Conservation (phyloP, 2,329 filamentous ascomycete species). For the Fusarium sp. region DNA sequence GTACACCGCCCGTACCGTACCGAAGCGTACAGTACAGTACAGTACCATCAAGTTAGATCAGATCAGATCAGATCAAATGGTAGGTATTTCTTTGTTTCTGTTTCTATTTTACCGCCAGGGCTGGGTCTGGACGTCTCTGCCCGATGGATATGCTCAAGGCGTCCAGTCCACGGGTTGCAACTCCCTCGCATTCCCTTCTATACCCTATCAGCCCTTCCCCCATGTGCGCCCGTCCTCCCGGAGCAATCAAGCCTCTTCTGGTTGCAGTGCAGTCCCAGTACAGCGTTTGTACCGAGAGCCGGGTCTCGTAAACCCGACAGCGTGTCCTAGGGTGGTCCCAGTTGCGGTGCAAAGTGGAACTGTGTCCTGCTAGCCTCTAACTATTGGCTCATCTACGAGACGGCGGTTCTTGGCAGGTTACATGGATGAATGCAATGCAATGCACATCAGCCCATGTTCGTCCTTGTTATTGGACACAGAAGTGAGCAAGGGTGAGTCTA, state of each 20-base stretch:
- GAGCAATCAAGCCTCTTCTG: conserved; percentile 35
- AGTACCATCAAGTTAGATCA: neutral
- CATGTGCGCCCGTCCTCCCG: conserved; percentile 29
- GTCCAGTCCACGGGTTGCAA: neutral
- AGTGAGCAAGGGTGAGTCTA: conserved; percentile 12
- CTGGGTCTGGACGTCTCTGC: neutral
- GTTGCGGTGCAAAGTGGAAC: conserved; percentile 39
- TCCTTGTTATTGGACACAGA: neutral
- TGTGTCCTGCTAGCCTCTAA: conserved; percentile 2
- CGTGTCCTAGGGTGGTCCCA: conserved; percentile 38
- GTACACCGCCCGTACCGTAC: neutral
- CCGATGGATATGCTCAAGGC: neutral
- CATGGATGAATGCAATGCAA: conserved; percentile 21
- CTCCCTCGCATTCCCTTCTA: neutral
- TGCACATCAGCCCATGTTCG: conserved; percentile 33
- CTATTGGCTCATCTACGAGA: conserved; percentile 15
- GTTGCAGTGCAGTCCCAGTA: neutral
- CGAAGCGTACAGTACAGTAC: too few species aligned
- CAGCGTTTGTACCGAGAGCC: conserved; percentile 43
- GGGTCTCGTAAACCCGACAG: conserved; percentile 42
- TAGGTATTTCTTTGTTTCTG: conserved; percentile 24
- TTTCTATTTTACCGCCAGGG: conserved; percentile 7
- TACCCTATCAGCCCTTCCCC: neutral
- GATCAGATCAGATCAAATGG: neutral
- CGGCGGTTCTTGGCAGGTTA: conserved; percentile 1